These are phyloP conservation scores for Penicillium brasilianum DNA, from an alignment of 2,329 filamentous ascomycete species.

Conservation along the genomic window DNA sequence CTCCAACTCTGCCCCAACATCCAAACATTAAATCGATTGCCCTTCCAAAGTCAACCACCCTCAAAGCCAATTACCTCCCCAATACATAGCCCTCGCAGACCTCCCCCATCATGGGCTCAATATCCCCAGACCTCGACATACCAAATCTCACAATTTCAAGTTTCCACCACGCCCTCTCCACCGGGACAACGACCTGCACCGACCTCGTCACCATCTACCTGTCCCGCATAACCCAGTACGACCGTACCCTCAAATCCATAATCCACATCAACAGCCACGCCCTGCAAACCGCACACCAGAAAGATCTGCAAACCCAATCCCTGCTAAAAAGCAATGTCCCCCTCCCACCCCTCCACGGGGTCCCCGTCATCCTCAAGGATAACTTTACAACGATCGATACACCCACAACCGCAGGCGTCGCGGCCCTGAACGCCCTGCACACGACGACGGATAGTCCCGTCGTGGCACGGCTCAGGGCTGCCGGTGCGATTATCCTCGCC, in stretches of 20 bases:
- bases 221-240: conserved; percentile 61
- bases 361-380: conserved; percentile 68
- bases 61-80: too few species aligned
- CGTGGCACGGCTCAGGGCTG: conserved; percentile 55
- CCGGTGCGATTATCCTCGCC: conserved; percentile 63
- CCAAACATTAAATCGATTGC: too few species aligned
- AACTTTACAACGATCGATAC: conserved; percentile 64
- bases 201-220: conserved; percentile 62
- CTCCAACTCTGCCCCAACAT: conserved; percentile 1
- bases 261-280: conserved; percentile 59
- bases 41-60: too few species aligned
- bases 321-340: conserved; percentile 3
- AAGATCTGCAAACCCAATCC: conserved; percentile 47
- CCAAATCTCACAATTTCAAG: conserved; percentile 62
- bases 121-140: background rate
- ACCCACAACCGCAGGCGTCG: conserved; percentile 62
- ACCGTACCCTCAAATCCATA: conserved; percentile 63
- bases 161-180: conserved; percentile 62
- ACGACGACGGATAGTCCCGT: conserved; percentile 53
- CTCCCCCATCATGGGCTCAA: background rate
- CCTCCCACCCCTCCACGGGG: conserved; percentile 57
- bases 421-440: conserved; percentile 55
- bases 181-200: conserved; percentile 59
- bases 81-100: background rate
- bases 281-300: conserved; percentile 53